Evolutionary conservation across 108 stramenopile genomes (phyloP), one percentile per base, ranked within the genome.

Genomic region (Nannochloropsis oceanica): DNA sequence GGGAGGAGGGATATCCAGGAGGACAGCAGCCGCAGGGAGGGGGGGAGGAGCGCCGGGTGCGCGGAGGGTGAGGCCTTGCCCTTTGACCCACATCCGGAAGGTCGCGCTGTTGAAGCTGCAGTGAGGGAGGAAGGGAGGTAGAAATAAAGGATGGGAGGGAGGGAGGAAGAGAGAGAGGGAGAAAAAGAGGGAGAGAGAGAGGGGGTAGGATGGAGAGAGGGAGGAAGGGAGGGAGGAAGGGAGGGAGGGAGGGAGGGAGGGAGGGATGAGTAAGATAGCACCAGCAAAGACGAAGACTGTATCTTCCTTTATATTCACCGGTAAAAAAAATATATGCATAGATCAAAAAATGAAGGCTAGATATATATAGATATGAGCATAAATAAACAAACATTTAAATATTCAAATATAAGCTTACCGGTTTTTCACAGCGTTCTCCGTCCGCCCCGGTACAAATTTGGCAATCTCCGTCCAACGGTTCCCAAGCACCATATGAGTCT

Each of bases 381-480:
- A n/a, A n/a, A n/a, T n/a, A n/a, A n/a, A n/a, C n/a, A n/a, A n/a
- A n/a, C n/a, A n/a, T n/a, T n/a, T n/a, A n/a, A n/a, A n/a, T n/a
- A n/a, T n/a, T n/a, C n/a, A n/a, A n/a, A n/a, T n/a, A n/a, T n/a
- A n/a, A n/a, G 14, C 46, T 50, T 18, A 50, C 46, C 93, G 82
- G 86, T 93, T 93, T 80, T 93, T 93, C 20, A 93, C 91, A 11
- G 92, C 91, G 79, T 93, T 93, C 44, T 93, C 93, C 20, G 92
- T 91, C 25, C 93, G 90, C 12, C 93, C 93, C 14, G 93, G 92
- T 22, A 93, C 89, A 24, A 92, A 44, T 83, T 93, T 93, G 79
- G 93, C 93, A 26, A 93, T 93, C 84, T 93, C 93, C 81, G 86
- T 85, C 93, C 93, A 93, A 8, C 92, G 85, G 81, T 93, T 93